phyloP scores from a whole-genome alignment of 371 early-diverging fungal genomes.

The Syncephalastrum contaminatum region DNA sequence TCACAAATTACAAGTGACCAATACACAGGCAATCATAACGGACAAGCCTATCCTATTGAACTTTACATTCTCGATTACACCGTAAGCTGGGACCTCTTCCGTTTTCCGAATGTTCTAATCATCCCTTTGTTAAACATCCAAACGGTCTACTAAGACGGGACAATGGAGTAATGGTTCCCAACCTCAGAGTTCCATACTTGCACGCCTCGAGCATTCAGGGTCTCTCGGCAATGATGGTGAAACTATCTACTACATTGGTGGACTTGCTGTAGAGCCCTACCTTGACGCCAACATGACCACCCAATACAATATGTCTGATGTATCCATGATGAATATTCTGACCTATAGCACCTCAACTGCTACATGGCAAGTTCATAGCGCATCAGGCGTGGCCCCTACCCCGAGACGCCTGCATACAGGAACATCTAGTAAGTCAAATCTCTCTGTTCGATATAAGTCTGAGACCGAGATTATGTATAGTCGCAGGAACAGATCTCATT shows the following conservation, averaged over 20 bases:
- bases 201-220: slow-evolving; percentile 4
- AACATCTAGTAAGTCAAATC: slow-evolving; percentile 1
- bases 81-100: no score
- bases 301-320: neutral
- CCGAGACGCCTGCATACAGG: slow-evolving; percentile 5
- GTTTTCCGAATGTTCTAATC: no score
- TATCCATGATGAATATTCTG: slow-evolving; percentile 3
- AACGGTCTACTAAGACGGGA: no score
- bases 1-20: slow-evolving; percentile 63
- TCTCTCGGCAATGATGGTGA: slow-evolving; percentile 2
- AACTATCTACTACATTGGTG: slow-evolving; percentile 8
- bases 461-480: neutral
- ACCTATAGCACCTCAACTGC: neutral
- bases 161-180: neutral
- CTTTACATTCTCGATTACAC: no score
- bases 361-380: neutral
- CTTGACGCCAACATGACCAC: neutral
- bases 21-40: slow-evolving; percentile 43
- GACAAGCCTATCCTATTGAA: no score
- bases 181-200: no score
- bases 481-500: slow-evolving; percentile 1
- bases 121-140: no score
- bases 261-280: slow-evolving; percentile 1
- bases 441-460: neutral
- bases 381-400: slow-evolving; percentile 1